Evolutionary conservation across 1,139 yeast species (phyloP).

Genomic region (Kluyveromyces marxianus): DNA sequence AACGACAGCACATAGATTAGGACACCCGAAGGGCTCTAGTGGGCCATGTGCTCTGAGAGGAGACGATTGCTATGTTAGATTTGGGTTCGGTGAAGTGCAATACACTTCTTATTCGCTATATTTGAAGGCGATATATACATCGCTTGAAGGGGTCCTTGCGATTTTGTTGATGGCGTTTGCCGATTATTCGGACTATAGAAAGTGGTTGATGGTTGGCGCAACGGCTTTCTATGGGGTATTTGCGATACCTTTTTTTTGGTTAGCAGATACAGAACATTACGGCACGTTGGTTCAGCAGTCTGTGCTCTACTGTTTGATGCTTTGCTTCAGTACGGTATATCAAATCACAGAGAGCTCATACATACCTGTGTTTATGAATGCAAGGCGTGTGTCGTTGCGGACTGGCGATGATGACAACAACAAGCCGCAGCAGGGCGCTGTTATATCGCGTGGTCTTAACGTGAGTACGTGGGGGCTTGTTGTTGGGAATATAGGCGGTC

Average conservation of each 20-base stretch:
- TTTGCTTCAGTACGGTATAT: constrained; percentile 32
- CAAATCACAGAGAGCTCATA: constrained; percentile 40
- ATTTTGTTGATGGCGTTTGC: constrained; percentile 39
- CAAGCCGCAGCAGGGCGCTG: constrained; percentile 4
- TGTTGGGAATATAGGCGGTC: constrained; percentile 37
- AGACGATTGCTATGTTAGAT: constrained; percentile 36
- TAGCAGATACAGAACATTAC: constrained; percentile 24
- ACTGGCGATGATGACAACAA: too few species aligned
- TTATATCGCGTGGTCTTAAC: constrained; percentile 33
- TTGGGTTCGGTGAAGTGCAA: constrained; percentile 36
- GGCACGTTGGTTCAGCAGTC: constrained; percentile 28
- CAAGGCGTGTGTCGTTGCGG: background rate
- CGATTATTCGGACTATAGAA: constrained; percentile 38
- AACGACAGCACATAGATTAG: constrained; percentile 35
- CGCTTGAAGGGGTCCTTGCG: constrained; percentile 36
- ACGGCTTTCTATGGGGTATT: constrained; percentile 33
- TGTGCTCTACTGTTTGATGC: constrained; percentile 33
- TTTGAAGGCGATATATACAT: constrained; percentile 35
- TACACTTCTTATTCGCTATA: constrained; percentile 36
- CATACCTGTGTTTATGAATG: constrained; percentile 37
- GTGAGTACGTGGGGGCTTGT: constrained; percentile 39
- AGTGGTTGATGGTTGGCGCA: constrained; percentile 31
- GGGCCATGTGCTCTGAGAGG: constrained; percentile 33
- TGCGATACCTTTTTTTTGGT: constrained; percentile 37
- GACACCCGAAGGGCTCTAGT: constrained; percentile 22